Evolutionary conservation across 202 grass and related monocot species (phyloP).

Genomic region (Zoysia matrella): DNA sequence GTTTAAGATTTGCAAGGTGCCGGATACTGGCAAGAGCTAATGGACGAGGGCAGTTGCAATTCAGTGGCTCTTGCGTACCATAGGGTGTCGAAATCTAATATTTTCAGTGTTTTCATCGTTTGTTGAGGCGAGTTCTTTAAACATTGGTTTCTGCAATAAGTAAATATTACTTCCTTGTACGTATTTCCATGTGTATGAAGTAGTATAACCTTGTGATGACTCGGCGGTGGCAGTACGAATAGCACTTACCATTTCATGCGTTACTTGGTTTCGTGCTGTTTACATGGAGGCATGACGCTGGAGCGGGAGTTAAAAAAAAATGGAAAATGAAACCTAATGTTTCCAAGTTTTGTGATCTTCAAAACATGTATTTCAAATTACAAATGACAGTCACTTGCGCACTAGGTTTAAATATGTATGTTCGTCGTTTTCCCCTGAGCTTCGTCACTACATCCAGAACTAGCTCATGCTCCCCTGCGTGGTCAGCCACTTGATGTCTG

Average conservation of each 20-base stretch:
- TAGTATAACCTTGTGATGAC: too few species aligned
- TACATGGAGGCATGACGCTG: not conserved
- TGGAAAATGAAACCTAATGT: too few species aligned
- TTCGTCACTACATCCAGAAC: too few species aligned
- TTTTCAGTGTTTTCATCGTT: constrained; percentile 34
- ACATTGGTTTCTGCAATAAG: constrained; percentile 32
- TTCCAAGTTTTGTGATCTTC: too few species aligned
- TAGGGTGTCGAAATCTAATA: constrained; percentile 19
- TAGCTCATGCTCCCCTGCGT: too few species aligned
- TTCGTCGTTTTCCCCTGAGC: too few species aligned
- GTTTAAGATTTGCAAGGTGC: not conserved
- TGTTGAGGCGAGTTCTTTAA: constrained; percentile 3
- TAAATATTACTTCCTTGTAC: constrained; percentile 23
- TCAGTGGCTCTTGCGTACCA: not conserved
- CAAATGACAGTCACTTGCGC: too few species aligned
- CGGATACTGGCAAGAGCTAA: not conserved
- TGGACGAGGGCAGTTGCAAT: not conserved
- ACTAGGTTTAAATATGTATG: too few species aligned
- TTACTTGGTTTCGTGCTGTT: not conserved
- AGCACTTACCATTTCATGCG: not conserved
- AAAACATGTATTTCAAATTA: too few species aligned
- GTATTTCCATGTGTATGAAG: constrained; percentile 5
- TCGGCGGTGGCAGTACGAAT: not conserved
- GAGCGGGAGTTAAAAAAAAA: too few species aligned
- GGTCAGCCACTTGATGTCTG: too few species aligned